Conservation (phyloP, 768 basidiomycete species). For the Termitomyces sp. region DNA sequence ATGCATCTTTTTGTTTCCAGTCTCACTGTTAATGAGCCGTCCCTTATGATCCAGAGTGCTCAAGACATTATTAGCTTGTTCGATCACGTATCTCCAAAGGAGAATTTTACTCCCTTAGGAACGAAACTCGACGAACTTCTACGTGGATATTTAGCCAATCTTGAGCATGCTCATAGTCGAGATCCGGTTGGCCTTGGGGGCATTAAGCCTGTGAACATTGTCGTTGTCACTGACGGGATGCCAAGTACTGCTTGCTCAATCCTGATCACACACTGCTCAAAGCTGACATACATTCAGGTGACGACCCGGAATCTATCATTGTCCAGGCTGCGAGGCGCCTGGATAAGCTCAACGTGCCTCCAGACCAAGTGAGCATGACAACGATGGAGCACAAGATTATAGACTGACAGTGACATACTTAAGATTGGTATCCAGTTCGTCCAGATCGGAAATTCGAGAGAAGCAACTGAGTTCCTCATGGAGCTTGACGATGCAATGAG, state of each 20-base stretch:
- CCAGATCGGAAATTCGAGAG: slow-evolving; percentile 53
- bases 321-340: slow-evolving; percentile 44
- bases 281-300: slow-evolving; percentile 31
- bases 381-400: background rate
- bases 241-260: slow-evolving; percentile 37
- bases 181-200: slow-evolving; percentile 10
- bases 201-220: slow-evolving; percentile 55
- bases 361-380: slow-evolving; percentile 40
- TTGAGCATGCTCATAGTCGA: slow-evolving; percentile 24
- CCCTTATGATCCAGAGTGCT: slow-evolving; percentile 27
- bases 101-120: slow-evolving; percentile 42
- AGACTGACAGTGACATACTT: background rate
- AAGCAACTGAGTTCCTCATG: slow-evolving; percentile 39
- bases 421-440: slow-evolving; percentile 71
- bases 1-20: background rate
- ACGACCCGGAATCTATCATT: slow-evolving; percentile 48
- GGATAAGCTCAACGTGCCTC: slow-evolving; percentile 46
- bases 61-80: slow-evolving; percentile 39
- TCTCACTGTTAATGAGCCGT: background rate
- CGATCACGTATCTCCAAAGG: slow-evolving; percentile 31
- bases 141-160: slow-evolving; percentile 20
- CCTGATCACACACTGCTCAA: background rate
- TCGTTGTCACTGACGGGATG: slow-evolving; percentile 63
- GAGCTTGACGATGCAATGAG: slow-evolving; percentile 58
- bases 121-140: slow-evolving; percentile 29